Evolutionary conservation across 805 yeast genomes (phyloP).

Genomic region (Metschnikowia gelsemii): DNA sequence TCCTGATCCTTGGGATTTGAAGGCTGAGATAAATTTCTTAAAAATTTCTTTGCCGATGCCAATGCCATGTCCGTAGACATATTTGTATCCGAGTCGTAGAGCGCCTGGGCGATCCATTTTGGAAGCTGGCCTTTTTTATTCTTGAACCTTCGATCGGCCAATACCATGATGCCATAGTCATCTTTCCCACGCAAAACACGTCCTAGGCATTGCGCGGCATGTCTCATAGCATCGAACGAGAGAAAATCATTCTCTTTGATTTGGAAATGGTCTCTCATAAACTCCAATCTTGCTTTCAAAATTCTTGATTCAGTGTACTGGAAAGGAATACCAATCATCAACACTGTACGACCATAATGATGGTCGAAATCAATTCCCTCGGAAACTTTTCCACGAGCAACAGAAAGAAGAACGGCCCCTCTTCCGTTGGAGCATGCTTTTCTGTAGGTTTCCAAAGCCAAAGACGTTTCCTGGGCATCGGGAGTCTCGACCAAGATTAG

Average conservation of each 20-base stretch:
- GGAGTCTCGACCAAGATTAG: slow-evolving; percentile 96
- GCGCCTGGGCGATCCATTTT: slow-evolving; percentile 94
- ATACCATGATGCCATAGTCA: slow-evolving; percentile 97
- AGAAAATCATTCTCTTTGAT: slow-evolving; percentile 91
- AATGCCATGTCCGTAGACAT: slow-evolving; percentile 97
- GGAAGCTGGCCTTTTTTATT: slow-evolving; percentile 87
- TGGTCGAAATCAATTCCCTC: slow-evolving; percentile 99
- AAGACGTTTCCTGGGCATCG: slow-evolving; percentile 96
- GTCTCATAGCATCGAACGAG: slow-evolving; percentile 99
- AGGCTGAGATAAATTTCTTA: slow-evolving; percentile 94
- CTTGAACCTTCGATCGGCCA: slow-evolving; percentile 91
- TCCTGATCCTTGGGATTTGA: slow-evolving; percentile 85
- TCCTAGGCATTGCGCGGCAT: slow-evolving; percentile 98
- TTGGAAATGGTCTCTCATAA: slow-evolving; percentile 87
- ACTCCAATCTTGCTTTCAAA: slow-evolving; percentile 90
- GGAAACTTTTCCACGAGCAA: slow-evolving; percentile 98
- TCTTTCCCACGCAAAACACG: slow-evolving; percentile 97
- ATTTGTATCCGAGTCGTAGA: slow-evolving; percentile 87
- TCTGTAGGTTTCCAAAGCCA: slow-evolving; percentile 92
- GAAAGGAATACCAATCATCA: slow-evolving; percentile 99
- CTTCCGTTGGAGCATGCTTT: slow-evolving; percentile 97
- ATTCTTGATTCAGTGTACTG: slow-evolving; percentile 98
- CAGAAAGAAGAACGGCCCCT: slow-evolving; percentile 94
- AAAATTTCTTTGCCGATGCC: slow-evolving; percentile 88
- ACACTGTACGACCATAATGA: slow-evolving; percentile 94